These are phyloP conservation scores for Eimeria necatrix DNA, from an alignment of 169 alveolate genomes.

Conservation along the genomic window DNA sequence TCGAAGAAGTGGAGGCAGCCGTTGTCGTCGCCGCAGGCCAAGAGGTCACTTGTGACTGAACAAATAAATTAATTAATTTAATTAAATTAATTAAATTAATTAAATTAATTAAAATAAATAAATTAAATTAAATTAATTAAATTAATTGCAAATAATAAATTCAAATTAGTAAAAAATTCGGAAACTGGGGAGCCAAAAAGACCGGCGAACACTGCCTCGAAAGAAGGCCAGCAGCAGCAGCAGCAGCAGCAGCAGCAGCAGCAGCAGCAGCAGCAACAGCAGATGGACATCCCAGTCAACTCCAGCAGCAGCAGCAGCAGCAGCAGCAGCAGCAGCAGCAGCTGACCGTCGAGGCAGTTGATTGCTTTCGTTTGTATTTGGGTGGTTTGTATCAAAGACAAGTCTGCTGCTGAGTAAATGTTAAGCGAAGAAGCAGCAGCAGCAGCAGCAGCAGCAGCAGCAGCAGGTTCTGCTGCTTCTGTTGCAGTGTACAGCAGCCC, in stretches of 20 bases:
- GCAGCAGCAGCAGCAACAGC: not conserved
- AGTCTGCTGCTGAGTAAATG: not conserved
- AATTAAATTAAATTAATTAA: no score
- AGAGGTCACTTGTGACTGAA: not conserved
- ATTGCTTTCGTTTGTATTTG: not conserved
- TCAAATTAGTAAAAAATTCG: no score
- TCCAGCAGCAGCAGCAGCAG: no score
- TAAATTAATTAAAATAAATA: no score
- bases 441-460: no score
- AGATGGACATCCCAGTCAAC: not conserved
- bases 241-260: not conserved
- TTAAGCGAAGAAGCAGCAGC: no score
- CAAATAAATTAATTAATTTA: no score
- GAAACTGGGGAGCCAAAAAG: no score
- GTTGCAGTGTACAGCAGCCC: not conserved
- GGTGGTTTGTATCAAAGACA: not conserved
- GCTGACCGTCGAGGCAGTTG: not conserved
- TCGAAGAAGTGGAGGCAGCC: not conserved
- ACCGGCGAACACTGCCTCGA: not conserved
- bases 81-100: no score
- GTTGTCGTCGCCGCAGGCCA: not conserved
- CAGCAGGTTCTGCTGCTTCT: not conserved
- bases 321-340: not conserved
- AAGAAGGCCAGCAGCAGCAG: not conserved
- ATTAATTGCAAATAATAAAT: no score